phyloP scores from a whole-genome alignment of 2,329 filamentous ascomycete genomes.

The Ophiostoma piceae region DNA sequence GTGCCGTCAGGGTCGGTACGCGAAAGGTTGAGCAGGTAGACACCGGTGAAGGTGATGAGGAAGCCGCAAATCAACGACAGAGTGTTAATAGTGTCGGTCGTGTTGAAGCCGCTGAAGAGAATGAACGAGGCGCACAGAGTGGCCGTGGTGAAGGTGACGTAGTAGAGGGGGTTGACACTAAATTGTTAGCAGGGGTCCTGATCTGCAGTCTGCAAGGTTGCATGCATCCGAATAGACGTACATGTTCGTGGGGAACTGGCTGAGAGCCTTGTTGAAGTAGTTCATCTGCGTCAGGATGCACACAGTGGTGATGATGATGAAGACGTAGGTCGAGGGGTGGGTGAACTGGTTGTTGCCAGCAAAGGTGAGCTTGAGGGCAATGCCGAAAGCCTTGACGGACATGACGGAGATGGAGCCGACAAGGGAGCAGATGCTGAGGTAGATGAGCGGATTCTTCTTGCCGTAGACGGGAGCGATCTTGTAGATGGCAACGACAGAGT shows the following conservation, averaged over 20 bases:
- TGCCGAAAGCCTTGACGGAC: conserved; percentile 98
- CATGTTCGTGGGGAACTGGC: conserved; percentile 96
- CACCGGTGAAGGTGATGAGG: conserved; percentile 88
- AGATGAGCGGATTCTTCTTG: conserved; percentile 92
- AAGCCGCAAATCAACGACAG: conserved; percentile 90
- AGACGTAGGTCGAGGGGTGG: conserved; percentile 94
- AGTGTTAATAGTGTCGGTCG: conserved; percentile 83
- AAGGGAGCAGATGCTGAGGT: conserved; percentile 94
- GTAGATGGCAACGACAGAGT: conserved; percentile 94
- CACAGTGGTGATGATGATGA: conserved; percentile 84
- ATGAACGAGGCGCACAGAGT: conserved; percentile 94
- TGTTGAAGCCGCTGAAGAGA: conserved; percentile 94
- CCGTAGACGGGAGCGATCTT: conserved; percentile 82
- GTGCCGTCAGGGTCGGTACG: conserved; percentile 81
- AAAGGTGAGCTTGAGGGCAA: conserved; percentile 92
- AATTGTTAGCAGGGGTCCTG: conserved; percentile 30
- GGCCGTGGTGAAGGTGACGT: conserved; percentile 93
- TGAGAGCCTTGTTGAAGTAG: conserved; percentile 98
- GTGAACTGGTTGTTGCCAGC: conserved; percentile 91
- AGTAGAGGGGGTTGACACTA: conserved; percentile 93
- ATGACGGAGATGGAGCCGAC: conserved; percentile 97
- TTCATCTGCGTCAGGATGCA: conserved; percentile 99
- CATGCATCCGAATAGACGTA: conserved; percentile 45
- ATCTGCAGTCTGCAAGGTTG: neutral
- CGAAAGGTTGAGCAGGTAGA: conserved; percentile 94